These are phyloP conservation scores for Serendipita sp. DNA, from an alignment of 1,284 basidiomycete species.

Conservation along the genomic window DNA sequence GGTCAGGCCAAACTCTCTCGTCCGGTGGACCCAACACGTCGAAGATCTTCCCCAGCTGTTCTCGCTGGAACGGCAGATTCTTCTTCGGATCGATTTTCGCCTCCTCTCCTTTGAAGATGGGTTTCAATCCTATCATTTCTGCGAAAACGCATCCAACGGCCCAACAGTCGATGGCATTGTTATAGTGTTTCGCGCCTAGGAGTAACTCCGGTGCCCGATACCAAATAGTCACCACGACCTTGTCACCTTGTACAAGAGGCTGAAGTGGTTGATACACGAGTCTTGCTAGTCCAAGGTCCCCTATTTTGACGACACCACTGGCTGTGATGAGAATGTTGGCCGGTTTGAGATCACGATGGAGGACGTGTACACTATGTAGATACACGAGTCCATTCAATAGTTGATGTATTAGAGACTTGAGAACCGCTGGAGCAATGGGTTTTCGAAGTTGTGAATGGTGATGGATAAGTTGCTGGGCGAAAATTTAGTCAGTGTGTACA, in stretches of 20 bases:
- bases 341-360: constrained; percentile 95
- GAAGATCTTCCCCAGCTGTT: constrained; percentile 89
- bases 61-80: constrained; percentile 85
- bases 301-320: constrained; percentile 87
- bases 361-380: constrained; percentile 86
- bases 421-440: constrained; percentile 58
- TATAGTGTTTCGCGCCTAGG: constrained; percentile 92
- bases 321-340: constrained; percentile 95
- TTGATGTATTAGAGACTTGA: constrained; percentile 91
- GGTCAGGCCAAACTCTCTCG: constrained; percentile 74
- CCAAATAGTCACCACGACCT: constrained; percentile 99
- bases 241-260: constrained; percentile 79
- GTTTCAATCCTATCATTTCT: constrained; percentile 81
- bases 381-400: constrained; percentile 92
- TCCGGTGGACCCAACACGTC: constrained; percentile 87
- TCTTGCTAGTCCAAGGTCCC: constrained; percentile 88
- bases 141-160: constrained; percentile 95
- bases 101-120: constrained; percentile 99
- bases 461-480: constrained; percentile 83
- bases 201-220: constrained; percentile 93
- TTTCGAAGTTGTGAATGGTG: constrained; percentile 79
- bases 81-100: constrained; percentile 85
- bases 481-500: not conserved
- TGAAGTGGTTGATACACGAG: constrained; percentile 77
- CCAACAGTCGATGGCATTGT: constrained; percentile 91